A percentile compares a stretch with the other conserved stretches of the same genome.
Evolutionary conservation across 306 rosid species (phyloP).

Genomic region (Citrullus colocynthis): DNA sequence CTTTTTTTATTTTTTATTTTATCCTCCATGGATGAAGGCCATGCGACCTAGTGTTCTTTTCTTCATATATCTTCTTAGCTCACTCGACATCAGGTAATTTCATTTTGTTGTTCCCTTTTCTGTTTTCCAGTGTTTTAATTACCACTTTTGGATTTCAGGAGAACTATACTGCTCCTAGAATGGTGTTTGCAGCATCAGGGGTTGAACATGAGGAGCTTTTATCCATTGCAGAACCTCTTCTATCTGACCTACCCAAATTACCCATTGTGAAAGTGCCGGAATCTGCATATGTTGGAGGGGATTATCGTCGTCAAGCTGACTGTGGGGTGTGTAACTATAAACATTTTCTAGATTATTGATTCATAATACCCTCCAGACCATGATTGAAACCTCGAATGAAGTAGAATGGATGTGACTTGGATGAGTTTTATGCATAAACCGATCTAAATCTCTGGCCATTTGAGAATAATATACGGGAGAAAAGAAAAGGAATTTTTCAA

Average conservation of each 20-base stretch:
- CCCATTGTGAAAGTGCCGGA: slow-evolving; percentile 44
- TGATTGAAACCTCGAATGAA: not conserved
- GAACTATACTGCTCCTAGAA: slow-evolving; percentile 85
- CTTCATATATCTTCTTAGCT: not conserved
- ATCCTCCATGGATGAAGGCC: not conserved
- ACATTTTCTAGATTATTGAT: not conserved
- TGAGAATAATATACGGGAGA: not conserved
- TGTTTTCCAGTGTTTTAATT: not conserved
- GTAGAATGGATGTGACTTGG: not conserved
- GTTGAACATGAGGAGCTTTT: slow-evolving; percentile 80
- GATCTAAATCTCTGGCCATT: not conserved
- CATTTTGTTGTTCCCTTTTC: not conserved
- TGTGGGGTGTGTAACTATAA: slow-evolving; percentile 38
- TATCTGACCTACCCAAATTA: slow-evolving; percentile 63
- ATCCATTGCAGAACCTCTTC: slow-evolving; percentile 79
- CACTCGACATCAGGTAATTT: not conserved
- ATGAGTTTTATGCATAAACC: not conserved
- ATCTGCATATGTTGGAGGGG: slow-evolving; percentile 86
- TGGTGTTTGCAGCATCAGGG: slow-evolving; percentile 94
- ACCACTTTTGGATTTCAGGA: slow-evolving; percentile 43
- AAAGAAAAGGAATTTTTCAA: not conserved
- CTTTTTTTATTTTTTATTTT: not conserved
- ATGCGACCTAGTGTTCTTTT: not conserved
- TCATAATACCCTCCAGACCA: not conserved
- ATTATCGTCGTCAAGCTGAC: slow-evolving; percentile 76